Conservation (phyloP, 1,284 basidiomycete genomes). For the Malassezia obtusa region DNA sequence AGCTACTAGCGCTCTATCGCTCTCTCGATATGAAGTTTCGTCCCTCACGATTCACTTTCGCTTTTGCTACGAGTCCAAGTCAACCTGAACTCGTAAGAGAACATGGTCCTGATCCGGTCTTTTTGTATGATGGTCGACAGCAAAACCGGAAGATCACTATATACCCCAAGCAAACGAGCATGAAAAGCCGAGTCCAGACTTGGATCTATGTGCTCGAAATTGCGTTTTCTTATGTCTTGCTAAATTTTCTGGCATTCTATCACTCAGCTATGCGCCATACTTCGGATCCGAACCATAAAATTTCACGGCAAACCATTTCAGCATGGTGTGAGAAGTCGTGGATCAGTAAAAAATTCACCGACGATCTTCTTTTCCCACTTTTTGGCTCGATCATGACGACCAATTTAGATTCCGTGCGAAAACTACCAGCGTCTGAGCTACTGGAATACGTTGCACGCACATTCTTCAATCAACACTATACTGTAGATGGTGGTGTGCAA, state of each 20-base stretch:
- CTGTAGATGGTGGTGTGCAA: constrained; percentile 37
- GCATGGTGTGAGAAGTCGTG: constrained; percentile 13
- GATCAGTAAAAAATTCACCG: constrained; percentile 21
- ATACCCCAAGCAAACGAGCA: not conserved
- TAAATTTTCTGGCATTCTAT: constrained; percentile 28
- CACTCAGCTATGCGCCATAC: constrained; percentile 28
- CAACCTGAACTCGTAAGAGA: not conserved
- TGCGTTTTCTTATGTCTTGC: constrained; percentile 31
- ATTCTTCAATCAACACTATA: constrained; percentile 34
- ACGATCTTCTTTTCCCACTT: constrained; percentile 28
- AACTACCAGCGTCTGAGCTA: constrained; percentile 34
- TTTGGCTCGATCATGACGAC: constrained; percentile 40
- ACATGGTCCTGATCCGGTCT: not conserved
- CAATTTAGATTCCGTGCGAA: constrained; percentile 17
- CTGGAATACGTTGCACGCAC: constrained; percentile 43
- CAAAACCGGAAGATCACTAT: constrained; percentile 6
- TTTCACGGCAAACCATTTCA: constrained; percentile 16
- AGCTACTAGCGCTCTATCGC: constrained; percentile 32
- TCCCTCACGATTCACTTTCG: constrained; percentile 35
- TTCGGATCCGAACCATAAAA: constrained; percentile 21
- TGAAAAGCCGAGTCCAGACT: not conserved
- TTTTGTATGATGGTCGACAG: constrained; percentile 4
- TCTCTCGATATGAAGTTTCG: constrained; percentile 23
- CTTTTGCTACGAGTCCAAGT: constrained; percentile 18
- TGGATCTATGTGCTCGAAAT: constrained; percentile 3